Evolutionary conservation across 2,329 filamentous ascomycete genomes (phyloP).

Genomic region (Colletotrichum tofieldiae): DNA sequence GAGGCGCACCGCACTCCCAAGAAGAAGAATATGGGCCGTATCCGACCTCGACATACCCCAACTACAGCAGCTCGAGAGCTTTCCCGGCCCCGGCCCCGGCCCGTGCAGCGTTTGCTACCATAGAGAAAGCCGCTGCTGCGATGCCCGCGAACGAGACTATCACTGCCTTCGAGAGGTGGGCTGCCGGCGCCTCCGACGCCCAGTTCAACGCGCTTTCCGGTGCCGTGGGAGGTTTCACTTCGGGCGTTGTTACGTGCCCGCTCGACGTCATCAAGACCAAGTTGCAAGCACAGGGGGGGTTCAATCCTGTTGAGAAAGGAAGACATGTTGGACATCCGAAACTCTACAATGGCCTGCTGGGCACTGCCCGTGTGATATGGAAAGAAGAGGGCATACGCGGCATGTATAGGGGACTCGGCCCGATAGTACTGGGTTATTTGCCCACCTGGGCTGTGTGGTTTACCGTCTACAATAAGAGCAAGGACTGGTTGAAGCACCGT

Average conservation of each 20-base stretch:
- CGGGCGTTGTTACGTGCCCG: slow-evolving; percentile 94
- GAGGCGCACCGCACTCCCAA: slow-evolving; percentile 47
- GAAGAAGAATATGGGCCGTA: slow-evolving; percentile 56
- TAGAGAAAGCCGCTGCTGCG: slow-evolving; percentile 38
- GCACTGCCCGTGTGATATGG: slow-evolving; percentile 90
- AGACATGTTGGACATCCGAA: slow-evolving; percentile 65
- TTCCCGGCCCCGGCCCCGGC: slow-evolving; percentile 39
- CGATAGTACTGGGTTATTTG: slow-evolving; percentile 95
- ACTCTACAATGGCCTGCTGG: slow-evolving; percentile 89
- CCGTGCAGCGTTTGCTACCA: slow-evolving; percentile 29
- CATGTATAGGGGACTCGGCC: slow-evolving; percentile 93
- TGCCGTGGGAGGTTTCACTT: slow-evolving; percentile 91
- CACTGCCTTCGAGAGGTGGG: slow-evolving; percentile 70
- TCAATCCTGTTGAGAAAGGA: slow-evolving; percentile 68
- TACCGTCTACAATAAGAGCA: slow-evolving; percentile 93
- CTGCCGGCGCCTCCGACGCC: slow-evolving; percentile 69
- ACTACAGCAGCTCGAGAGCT: slow-evolving; percentile 44
- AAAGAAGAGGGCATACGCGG: slow-evolving; percentile 89
- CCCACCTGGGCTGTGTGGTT: slow-evolving; percentile 99
- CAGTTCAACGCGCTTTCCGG: slow-evolving; percentile 89
- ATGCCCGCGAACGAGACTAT: slow-evolving; percentile 47
- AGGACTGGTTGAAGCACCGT: slow-evolving; percentile 78
- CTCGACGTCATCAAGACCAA: slow-evolving; percentile 99
- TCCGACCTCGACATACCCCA: slow-evolving; percentile 45
- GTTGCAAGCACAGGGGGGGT: slow-evolving; percentile 93